Percentiles rank a stretch among this genome's conserved stretches.
These are phyloP conservation scores for Naganishia liquefaciens DNA, from an alignment of 1,284 basidiomycete genomes.

Conservation along the genomic window DNA sequence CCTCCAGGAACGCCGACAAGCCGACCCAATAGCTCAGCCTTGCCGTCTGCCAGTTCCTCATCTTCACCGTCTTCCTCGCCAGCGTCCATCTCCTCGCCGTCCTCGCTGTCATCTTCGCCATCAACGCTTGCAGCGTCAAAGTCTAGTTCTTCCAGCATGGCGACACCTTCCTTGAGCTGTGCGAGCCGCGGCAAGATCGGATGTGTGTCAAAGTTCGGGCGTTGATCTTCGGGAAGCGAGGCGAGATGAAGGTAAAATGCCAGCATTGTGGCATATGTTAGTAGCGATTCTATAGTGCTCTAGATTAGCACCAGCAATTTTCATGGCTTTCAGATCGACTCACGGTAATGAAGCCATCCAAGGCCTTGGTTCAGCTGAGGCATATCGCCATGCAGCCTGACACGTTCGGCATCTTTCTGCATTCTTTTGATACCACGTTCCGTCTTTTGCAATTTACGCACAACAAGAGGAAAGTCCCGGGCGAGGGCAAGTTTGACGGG, in stretches of 20 bases:
- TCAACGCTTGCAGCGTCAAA: slow-evolving; percentile 60
- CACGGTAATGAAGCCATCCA: slow-evolving; percentile 55
- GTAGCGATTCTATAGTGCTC: slow-evolving; percentile 67
- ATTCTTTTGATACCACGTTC: slow-evolving; percentile 49
- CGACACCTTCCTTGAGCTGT: slow-evolving; percentile 78
- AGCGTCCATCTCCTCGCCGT: slow-evolving; percentile 39
- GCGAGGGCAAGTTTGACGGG: slow-evolving; percentile 68
- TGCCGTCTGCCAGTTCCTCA: slow-evolving; percentile 37
- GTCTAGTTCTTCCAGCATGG: slow-evolving; percentile 78
- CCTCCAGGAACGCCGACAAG: slow-evolving; percentile 29
- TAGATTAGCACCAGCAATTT: not conserved
- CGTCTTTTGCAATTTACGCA: slow-evolving; percentile 52
- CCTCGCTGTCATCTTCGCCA: slow-evolving; percentile 51
- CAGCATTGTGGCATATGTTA: slow-evolving; percentile 86
- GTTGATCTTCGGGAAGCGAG: slow-evolving; percentile 62
- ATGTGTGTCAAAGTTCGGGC: slow-evolving; percentile 69
- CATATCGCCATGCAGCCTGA: slow-evolving; percentile 28
- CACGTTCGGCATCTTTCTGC: slow-evolving; percentile 36
- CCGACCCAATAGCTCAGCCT: slow-evolving; percentile 35
- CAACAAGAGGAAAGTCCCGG: slow-evolving; percentile 57
- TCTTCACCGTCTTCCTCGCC: slow-evolving; percentile 42
- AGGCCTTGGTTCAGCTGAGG: slow-evolving; percentile 49
- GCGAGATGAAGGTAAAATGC: slow-evolving; percentile 91
- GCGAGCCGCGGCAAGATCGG: slow-evolving; percentile 80
- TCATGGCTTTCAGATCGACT: slow-evolving; percentile 31